Evolutionary conservation across 2,329 filamentous ascomycete genomes (phyloP), one percentile per base, ranked within the genome.

Genomic region (Tympanopsis confertula): DNA sequence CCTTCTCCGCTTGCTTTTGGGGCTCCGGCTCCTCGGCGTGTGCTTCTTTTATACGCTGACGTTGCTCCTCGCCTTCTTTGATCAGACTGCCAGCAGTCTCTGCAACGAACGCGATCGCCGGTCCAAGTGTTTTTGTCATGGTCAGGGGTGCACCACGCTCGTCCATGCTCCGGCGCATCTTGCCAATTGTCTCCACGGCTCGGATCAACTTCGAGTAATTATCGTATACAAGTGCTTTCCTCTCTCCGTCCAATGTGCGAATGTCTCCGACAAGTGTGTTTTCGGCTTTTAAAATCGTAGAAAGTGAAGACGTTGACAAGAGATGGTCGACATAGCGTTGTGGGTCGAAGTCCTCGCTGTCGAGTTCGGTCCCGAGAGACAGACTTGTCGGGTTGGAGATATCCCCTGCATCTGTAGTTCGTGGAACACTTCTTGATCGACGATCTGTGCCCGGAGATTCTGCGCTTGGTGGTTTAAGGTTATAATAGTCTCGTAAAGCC

Each of bases 191-290:
- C 48, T 78, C 77, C 17, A 78, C 80, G 0, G 78, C 78, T 15
- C 68, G 68, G 42, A 82, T 80, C 44, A 82, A 54, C 50, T 82
- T 82, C 18, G 71, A 78, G 54, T 82, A 82, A 50, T 82, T 82
- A 53, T 82, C 76, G 51, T 82, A 82, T 12, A 82, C 78, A 44
- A 82, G 58, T 5, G 77, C 77, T 49, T 82, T 82, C 39, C 78
- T 65, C 54, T 82, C 78, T 44, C 77, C 76, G 47, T 82, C 78
- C 2, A 82, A 64, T 3, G 69, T 75, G 10, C 73, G 59, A 26
- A 82, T 78, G 48, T 82, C 76, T 52, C 57, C 59, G 15, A 72
- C 51, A 15, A 73, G 52, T 20, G 62, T 61, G 17, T 63, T 64
- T 47, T 72, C 69, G 0, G 65, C 59, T 36, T 56, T 61, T 41